These are phyloP conservation scores for Nitzschia sp. DNA, from an alignment of 108 stramenopile genomes.

Conservation along the genomic window DNA sequence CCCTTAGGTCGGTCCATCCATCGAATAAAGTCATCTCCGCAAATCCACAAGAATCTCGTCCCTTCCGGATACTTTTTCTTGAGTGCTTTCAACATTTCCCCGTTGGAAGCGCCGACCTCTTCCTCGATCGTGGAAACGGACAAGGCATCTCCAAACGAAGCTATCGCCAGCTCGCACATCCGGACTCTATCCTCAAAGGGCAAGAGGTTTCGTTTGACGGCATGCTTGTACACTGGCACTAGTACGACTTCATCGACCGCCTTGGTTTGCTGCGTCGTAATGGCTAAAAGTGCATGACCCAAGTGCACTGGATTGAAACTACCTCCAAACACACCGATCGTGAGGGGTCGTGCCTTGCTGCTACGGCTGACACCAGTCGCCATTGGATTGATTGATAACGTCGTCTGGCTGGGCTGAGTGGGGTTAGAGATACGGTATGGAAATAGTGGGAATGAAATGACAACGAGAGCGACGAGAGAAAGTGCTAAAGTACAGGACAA, in stretches of 20 bases:
- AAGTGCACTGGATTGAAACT: conserved; percentile 31
- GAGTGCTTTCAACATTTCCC: conserved; percentile 20
- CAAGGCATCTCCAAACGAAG: conserved; percentile 23
- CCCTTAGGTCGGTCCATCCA: conserved; percentile 37
- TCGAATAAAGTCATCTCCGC: conserved; percentile 33
- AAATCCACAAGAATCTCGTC: conserved; percentile 22
- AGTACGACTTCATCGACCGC: conserved; percentile 31
- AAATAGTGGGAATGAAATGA: too few relatives aligned
- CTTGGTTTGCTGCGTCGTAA: conserved; percentile 37
- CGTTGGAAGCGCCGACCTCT: conserved; percentile 32
- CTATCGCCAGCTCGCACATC: conserved; percentile 24
- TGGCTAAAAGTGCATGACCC: conserved; percentile 31
- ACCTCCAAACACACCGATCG: conserved; percentile 32
- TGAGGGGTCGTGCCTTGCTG: conserved; percentile 4
- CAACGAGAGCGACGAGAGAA: too few relatives aligned
- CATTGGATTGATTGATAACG: too few relatives aligned
- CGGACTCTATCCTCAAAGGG: conserved; percentile 33
- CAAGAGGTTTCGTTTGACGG: conserved; percentile 25
- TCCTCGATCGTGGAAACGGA: conserved; percentile 14
- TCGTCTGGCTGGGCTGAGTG: too few relatives aligned
- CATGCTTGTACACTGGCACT: conserved; percentile 33
- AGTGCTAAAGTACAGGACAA: too few relatives aligned
- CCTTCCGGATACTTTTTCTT: conserved; percentile 19
- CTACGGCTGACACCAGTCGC: too few relatives aligned
- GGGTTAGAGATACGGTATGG: too few relatives aligned